Evolutionary conservation across 768 basidiomycete species (phyloP).

Genomic region (Antrodiella citrinella): DNA sequence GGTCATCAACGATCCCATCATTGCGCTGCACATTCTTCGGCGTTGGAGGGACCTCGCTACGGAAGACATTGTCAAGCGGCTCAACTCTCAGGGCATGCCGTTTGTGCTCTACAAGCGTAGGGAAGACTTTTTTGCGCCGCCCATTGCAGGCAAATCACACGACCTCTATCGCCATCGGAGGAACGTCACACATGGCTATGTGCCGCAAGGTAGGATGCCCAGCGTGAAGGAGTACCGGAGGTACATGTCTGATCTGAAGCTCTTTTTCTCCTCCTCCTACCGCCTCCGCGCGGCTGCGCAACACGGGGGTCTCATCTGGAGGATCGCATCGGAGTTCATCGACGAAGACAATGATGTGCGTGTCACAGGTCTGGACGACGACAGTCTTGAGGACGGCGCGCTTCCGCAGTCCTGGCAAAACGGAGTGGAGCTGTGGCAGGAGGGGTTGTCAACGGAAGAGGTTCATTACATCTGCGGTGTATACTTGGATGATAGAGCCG

Average conservation of each 20-base stretch:
- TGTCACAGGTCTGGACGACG: background rate
- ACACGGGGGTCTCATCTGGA: conserved; percentile 6
- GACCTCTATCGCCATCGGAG: background rate
- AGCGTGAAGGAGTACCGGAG: background rate
- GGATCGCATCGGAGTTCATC: conserved; percentile 4
- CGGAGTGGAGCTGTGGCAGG: background rate
- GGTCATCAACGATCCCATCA: background rate
- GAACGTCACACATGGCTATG: background rate
- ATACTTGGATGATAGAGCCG: background rate
- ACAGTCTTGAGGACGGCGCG: background rate
- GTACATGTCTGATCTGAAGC: background rate
- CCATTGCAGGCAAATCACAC: background rate
- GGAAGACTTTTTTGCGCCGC: background rate
- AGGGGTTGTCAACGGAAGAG: conserved; percentile 4
- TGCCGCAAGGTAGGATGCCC: background rate
- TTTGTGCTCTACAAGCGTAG: background rate
- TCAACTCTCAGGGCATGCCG: background rate
- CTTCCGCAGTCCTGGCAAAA: background rate
- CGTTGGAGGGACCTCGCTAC: background rate
- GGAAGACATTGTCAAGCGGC: background rate
- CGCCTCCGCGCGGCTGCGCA: conserved; percentile 2
- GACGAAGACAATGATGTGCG: background rate
- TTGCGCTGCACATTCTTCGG: background rate
- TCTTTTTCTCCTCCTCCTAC: background rate
- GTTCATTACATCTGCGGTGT: conserved; percentile 5